phyloP scores from a whole-genome alignment of 192 early-diverging fungal species.

The Entrophospora sp. region DNA sequence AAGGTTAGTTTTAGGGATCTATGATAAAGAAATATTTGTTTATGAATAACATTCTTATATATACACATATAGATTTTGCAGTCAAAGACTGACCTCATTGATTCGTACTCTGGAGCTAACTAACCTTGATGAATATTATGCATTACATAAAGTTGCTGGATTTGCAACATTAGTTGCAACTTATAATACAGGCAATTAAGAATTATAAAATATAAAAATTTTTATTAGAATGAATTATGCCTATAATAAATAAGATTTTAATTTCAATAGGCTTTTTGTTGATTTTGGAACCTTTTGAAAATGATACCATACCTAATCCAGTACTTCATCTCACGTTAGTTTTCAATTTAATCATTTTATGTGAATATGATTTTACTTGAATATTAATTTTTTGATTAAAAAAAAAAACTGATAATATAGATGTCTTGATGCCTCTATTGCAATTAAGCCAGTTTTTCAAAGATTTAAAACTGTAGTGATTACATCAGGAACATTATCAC shows the following conservation, averaged over 20 bases:
- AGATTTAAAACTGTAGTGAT: constrained; percentile 94
- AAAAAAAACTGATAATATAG: constrained; percentile 27
- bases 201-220: background rate
- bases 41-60: too few species aligned
- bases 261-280: constrained; percentile 79
- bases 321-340: constrained; percentile 76
- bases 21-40: constrained; percentile 12
- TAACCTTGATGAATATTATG: constrained; percentile 79
- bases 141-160: constrained; percentile 75
- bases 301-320: constrained; percentile 92
- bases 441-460: constrained; percentile 94
- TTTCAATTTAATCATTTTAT: background rate
- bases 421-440: constrained; percentile 93
- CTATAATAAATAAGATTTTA: too few species aligned
- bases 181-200: constrained; percentile 71
- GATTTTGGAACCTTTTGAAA: constrained; percentile 96
- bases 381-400: background rate
- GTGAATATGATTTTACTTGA: too few species aligned
- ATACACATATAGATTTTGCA: constrained; percentile 72
- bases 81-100: constrained; percentile 82
- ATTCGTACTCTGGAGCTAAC: constrained; percentile 88
- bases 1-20: constrained; percentile 27
- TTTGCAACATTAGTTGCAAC: constrained; percentile 96
- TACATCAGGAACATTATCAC: constrained; percentile 98
- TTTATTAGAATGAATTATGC: too few species aligned